Percentiles rank a stretch among this genome's conserved stretches.
These are phyloP conservation scores for Solanum ossicruentum DNA, from an alignment of 257 asterid species.

Conservation along the genomic window DNA sequence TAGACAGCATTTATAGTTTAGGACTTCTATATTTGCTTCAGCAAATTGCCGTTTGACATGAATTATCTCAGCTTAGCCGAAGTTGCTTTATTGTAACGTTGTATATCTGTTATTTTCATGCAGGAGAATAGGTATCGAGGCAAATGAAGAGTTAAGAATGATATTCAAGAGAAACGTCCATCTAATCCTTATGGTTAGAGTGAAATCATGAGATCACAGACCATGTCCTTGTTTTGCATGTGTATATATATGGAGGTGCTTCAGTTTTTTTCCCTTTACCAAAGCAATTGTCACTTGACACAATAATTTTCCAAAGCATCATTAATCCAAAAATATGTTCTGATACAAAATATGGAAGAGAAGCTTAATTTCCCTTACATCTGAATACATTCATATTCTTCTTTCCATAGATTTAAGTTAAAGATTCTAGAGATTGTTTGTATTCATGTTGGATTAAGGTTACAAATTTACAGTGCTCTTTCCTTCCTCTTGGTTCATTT, in stretches of 20 bases:
- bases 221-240: background rate
- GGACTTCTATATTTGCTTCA: background rate
- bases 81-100: background rate
- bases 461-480: background rate
- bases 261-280: background rate
- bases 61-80: background rate
- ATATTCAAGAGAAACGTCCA: conserved; percentile 81
- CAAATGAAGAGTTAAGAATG: conserved; percentile 78
- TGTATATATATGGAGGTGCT: background rate
- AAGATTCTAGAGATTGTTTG: background rate
- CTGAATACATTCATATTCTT: background rate
- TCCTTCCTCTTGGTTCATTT: background rate
- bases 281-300: background rate
- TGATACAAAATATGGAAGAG: background rate
- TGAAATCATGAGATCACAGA: conserved; percentile 29
- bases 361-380: background rate
- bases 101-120: background rate
- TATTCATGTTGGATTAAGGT: background rate
- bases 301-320: background rate
- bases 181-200: conserved; percentile 71
- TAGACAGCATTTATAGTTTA: background rate
- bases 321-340: background rate
- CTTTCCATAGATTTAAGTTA: background rate
- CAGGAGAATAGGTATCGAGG: conserved; percentile 92
- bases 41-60: background rate